Evolutionary conservation across 345 rosid genomes (phyloP).

Genomic region (Arabis hirsuta): DNA sequence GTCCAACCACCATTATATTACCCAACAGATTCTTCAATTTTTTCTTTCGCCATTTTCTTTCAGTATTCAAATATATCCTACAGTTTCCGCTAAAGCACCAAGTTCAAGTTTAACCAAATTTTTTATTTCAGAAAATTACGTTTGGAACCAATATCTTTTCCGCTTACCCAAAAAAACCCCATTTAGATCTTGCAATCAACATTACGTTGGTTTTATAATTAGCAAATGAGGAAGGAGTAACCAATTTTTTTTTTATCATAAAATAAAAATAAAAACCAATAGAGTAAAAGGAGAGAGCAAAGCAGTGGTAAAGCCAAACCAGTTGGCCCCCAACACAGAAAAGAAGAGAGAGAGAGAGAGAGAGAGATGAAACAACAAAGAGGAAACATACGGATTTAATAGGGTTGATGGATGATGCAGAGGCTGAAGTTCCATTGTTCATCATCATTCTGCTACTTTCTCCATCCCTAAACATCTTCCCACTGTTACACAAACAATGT

Average conservation of each 20-base stretch:
- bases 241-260: not conserved
- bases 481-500: conserved; percentile 42
- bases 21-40: not conserved
- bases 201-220: not conserved
- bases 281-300: conserved; percentile 3
- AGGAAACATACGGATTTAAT: conserved; percentile 44
- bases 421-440: conserved; percentile 54
- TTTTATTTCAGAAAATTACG: not conserved
- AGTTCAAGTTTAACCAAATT: not conserved
- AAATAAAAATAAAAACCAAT: conserved; percentile 15
- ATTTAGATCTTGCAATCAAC: not conserved
- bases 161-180: not conserved
- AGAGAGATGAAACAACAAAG: conserved; percentile 24
- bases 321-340: not conserved
- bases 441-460: conserved; percentile 72
- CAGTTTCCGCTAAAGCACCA: not conserved
- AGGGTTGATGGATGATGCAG: conserved; percentile 44
- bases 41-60: not conserved
- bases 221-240: not conserved
- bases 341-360: not conserved
- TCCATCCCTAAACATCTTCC: conserved; percentile 77
- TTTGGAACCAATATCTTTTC: not conserved
- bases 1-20: not conserved
- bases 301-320: conserved; percentile 7
- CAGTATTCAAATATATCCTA: not conserved